Base-by-base conservation (phyloP, 1,139 yeast genomes). In the Pichia sp. region DNA sequence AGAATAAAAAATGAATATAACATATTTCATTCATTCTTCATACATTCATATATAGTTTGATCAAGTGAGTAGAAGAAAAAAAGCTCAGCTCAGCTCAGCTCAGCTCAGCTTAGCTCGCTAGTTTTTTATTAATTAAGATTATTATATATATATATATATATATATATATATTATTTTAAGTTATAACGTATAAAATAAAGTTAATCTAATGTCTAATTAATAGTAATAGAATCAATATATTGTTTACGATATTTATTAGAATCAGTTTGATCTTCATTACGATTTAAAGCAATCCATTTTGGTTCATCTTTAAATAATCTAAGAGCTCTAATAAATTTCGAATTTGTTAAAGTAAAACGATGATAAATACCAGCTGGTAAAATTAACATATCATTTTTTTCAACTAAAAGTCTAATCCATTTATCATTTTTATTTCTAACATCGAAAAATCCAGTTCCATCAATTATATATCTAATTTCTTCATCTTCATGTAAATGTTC, bases 401-500 rank as follows among this genome's bases (percentile, higher is more conserved):
- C 68, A 46, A 89, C 71, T 51, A 76, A 73, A 49, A 84, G 74
- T 51, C 97, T 76, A 48, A 92, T 74, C 98, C 98, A 92, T 49
- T 69, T 66, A 35, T 73, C 67, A 32, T 62, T 52, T 22, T 67
- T 60, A 59, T 78, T 81, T 52, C 96, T 74, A 9, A 92, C 89
- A 59, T 92, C 97, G 61, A 92, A 92, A 65, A 77, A 92, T 0
- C 98, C 97, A 50, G 80, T 86, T 9, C 98, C 98, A 27, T 84
- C 96, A 29, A 84, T 62, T 48, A 89, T 78, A 65, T 89, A 90
- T 53, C 98, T 73, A 62, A 92, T 92, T 68, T 92, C 98, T 66
- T 92, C 98, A 62, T 92, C 98, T 63, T 92, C 97, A 62, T 92
- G 98, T 53, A 87, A 71, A 64, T 92, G 98, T 63, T 92, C 97